These are phyloP conservation scores for Colletotrichum horii DNA, from an alignment of 2,329 filamentous ascomycete species.

Conservation along the genomic window DNA sequence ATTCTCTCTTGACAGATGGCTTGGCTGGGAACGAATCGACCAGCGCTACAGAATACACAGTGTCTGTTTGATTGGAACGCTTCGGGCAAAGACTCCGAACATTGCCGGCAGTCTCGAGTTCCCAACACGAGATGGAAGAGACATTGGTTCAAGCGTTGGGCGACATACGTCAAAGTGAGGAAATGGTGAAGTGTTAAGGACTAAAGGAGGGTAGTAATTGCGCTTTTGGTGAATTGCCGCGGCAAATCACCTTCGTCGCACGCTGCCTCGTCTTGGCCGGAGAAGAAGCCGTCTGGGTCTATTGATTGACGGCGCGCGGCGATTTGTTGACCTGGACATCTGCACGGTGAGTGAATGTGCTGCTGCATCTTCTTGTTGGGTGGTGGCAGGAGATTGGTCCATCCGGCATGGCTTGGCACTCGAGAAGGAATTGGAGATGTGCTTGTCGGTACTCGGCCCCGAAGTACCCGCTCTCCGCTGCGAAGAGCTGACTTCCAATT, in stretches of 20 bases:
- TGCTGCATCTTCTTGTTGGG: not conserved
- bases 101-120: not conserved
- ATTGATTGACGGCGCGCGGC: not conserved
- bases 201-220: not conserved
- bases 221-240: not conserved
- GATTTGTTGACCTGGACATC: not conserved
- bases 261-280: not conserved
- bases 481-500: not conserved
- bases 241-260: not conserved
- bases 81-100: conserved; percentile 3
- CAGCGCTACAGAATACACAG: not conserved
- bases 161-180: conserved; percentile 9
- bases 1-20: not conserved
- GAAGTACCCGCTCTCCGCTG: conserved; percentile 10
- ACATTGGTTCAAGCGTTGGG: not conserved
- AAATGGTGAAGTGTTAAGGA: not conserved
- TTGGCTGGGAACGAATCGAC: not conserved
- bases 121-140: not conserved
- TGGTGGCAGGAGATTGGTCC: not conserved
- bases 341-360: not conserved
- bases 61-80: conserved; percentile 8
- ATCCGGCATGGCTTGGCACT: not conserved
- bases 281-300: not conserved
- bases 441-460: conserved; percentile 11
- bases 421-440: not conserved